Conservation (phyloP, 2,329 filamentous ascomycete species). For the Aureobasidium sp. region DNA sequence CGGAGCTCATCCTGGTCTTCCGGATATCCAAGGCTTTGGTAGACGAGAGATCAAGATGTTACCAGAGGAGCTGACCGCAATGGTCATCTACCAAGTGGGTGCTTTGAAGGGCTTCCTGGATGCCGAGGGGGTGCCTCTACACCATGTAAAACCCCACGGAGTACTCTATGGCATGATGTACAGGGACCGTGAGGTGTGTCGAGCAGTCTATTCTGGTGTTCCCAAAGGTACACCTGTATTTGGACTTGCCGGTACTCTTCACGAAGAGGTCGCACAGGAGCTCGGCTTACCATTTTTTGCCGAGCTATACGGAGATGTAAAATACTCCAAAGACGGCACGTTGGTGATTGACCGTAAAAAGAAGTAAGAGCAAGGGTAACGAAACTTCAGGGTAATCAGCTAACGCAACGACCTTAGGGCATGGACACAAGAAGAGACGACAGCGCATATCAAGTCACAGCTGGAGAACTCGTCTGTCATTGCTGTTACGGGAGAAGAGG, state of each 20-base stretch:
- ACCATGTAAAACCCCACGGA: slow-evolving; percentile 57
- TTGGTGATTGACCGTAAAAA: slow-evolving; percentile 51
- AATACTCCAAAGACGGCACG: slow-evolving; percentile 42
- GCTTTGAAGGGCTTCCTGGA: slow-evolving; percentile 52
- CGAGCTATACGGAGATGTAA: slow-evolving; percentile 49
- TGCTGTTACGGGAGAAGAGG: slow-evolving; percentile 33
- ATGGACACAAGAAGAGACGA: slow-evolving; percentile 34
- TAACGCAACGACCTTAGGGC: slow-evolving; percentile 20
- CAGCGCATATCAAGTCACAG: slow-evolving; percentile 33
- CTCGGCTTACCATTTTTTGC: slow-evolving; percentile 45
- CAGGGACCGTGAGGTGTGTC: slow-evolving; percentile 42
- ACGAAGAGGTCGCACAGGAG: slow-evolving; percentile 46
- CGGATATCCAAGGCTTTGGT: slow-evolving; percentile 58
- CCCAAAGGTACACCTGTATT: slow-evolving; percentile 44
- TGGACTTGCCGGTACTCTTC: slow-evolving; percentile 45
- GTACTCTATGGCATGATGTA: slow-evolving; percentile 49
- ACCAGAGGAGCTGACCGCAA: slow-evolving; percentile 48
- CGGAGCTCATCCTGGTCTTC: slow-evolving; percentile 56
- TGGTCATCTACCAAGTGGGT: slow-evolving; percentile 54
- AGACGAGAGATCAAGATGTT: slow-evolving; percentile 52
- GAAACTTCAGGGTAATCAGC: background rate
- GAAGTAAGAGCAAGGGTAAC: slow-evolving; percentile 29
- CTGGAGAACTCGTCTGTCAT: slow-evolving; percentile 33
- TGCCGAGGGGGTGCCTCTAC: slow-evolving; percentile 45
- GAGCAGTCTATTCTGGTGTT: slow-evolving; percentile 45